These are phyloP conservation scores for Neurospora sublineolata DNA, from an alignment of 495 filamentous ascomycete species.

Conservation along the genomic window DNA sequence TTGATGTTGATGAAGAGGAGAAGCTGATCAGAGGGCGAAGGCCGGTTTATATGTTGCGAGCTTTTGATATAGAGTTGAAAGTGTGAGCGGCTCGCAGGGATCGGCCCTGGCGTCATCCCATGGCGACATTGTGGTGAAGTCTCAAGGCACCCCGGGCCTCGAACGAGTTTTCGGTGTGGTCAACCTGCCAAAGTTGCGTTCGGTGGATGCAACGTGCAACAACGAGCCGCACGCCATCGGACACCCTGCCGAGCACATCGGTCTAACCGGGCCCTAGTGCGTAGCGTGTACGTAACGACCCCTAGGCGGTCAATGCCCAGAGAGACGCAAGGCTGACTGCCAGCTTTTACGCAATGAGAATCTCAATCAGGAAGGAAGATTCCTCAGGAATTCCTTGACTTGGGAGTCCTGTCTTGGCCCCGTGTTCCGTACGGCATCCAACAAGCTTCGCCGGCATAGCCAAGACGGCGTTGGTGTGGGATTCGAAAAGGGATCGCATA, in stretches of 20 bases:
- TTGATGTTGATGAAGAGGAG: background rate
- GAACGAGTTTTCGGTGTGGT: background rate
- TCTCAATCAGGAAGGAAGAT: background rate
- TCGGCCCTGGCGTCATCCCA: background rate
- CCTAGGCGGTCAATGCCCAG: background rate
- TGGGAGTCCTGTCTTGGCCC: background rate
- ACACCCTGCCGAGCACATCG: background rate
- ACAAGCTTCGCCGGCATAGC: background rate
- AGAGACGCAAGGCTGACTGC: background rate
- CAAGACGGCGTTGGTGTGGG: background rate
- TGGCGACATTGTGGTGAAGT: background rate
- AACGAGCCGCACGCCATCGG: background rate
- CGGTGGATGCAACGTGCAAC: background rate
- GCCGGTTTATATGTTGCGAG: conserved; percentile 2
- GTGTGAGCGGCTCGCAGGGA: background rate
- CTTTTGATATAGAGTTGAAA: background rate
- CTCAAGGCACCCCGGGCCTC: background rate
- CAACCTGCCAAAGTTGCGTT: background rate
- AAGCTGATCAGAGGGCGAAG: background rate
- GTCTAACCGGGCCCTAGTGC: background rate
- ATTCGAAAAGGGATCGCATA: background rate
- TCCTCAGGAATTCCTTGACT: background rate
- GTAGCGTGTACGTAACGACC: background rate
- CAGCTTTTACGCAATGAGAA: background rate
- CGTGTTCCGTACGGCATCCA: background rate